These are phyloP conservation scores for Fusarium torreyae DNA, from an alignment of 2,329 filamentous ascomycete species.

Conservation along the genomic window DNA sequence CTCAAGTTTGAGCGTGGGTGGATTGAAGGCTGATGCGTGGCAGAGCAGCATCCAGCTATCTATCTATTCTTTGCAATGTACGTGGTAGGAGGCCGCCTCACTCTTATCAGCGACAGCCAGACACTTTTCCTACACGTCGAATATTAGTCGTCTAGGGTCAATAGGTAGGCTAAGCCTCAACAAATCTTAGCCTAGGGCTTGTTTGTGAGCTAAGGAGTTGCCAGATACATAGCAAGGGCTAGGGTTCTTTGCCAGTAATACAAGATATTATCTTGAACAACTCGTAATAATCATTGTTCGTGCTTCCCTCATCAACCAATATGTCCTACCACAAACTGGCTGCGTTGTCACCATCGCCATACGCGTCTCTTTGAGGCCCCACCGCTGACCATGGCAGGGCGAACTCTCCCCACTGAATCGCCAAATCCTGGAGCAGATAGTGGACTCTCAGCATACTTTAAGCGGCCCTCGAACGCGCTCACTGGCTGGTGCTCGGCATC, in stretches of 20 bases:
- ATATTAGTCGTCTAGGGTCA: neutral
- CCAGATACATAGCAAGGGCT: neutral
- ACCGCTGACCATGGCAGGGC: slow-evolving; percentile 41
- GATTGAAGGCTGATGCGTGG: slow-evolving; percentile 25
- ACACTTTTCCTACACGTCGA: slow-evolving; percentile 7
- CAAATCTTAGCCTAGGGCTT: slow-evolving; percentile 3
- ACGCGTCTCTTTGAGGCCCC: slow-evolving; percentile 34
- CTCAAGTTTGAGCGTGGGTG: slow-evolving; percentile 6
- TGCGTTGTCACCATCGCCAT: slow-evolving; percentile 3
- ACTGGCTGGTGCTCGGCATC: slow-evolving; percentile 30
- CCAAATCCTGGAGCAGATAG: slow-evolving; percentile 32
- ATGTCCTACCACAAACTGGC: slow-evolving; percentile 10
- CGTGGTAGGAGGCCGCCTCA: slow-evolving; percentile 37
- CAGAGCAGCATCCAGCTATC: slow-evolving; percentile 31
- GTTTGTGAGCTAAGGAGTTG: neutral
- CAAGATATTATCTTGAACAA: neutral
- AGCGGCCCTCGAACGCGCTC: slow-evolving; percentile 12
- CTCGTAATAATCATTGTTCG: slow-evolving; percentile 3
- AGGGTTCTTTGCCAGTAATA: neutral
- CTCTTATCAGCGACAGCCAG: slow-evolving; percentile 29
- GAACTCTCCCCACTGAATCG: slow-evolving; percentile 46
- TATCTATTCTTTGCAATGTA: slow-evolving; percentile 3
- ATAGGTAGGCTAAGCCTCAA: slow-evolving; percentile 19
- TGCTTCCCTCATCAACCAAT: slow-evolving; percentile 3
- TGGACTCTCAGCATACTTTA: slow-evolving; percentile 24